Evolutionary conservation across 2,329 filamentous ascomycete genomes (phyloP).

Genomic region (Colletotrichum siamense): DNA sequence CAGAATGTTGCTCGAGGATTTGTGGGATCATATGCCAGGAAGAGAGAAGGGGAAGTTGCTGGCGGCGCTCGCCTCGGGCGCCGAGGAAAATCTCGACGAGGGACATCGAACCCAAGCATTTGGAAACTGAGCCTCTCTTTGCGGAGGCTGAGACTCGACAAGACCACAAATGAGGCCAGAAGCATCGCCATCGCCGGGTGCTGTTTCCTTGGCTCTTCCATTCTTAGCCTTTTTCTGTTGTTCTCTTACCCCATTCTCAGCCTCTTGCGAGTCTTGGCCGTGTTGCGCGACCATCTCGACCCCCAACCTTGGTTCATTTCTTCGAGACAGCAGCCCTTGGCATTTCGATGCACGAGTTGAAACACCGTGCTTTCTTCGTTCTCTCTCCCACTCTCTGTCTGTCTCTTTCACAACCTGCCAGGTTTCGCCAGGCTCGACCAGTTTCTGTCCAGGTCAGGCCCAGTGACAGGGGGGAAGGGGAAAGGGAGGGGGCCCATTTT

Average conservation of each 20-base stretch:
- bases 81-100: not conserved
- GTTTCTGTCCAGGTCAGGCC: not conserved
- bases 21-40: not conserved
- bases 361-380: not conserved
- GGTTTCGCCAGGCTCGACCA: not conserved
- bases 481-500: not conserved
- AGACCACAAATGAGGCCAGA: not conserved
- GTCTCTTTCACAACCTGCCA: not conserved
- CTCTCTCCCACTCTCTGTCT: not conserved
- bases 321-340: constrained; percentile 13
- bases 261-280: not conserved
- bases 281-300: constrained; percentile 1
- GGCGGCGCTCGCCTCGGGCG: not conserved
- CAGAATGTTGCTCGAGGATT: not conserved
- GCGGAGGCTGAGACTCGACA: not conserved
- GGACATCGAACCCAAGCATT: not conserved
- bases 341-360: constrained; percentile 18
- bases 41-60: not conserved
- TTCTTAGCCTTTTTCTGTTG: not conserved
- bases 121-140: not conserved
- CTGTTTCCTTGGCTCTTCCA: not conserved
- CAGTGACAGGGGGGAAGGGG: not conserved
- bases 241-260: not conserved
- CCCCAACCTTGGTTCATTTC: constrained; percentile 1
- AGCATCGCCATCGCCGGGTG: not conserved